Conservation (phyloP, 2,329 filamentous ascomycete genomes). For the Pezicula neosporulosa region DNA sequence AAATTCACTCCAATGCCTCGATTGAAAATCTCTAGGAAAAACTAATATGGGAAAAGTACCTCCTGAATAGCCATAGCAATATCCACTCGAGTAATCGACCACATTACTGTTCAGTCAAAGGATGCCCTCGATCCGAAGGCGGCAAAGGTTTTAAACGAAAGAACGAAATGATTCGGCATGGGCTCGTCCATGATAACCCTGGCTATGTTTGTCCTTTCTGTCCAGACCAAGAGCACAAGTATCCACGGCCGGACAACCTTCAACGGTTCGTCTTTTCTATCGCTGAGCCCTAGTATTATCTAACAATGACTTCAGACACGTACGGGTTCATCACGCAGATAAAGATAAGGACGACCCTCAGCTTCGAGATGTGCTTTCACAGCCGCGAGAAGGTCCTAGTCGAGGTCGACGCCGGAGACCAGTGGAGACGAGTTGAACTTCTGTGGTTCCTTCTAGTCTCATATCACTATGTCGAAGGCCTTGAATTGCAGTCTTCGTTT, state of each 20-base stretch:
- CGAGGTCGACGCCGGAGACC: slow-evolving; percentile 46
- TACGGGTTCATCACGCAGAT: slow-evolving; percentile 86
- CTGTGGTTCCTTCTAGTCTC: no score
- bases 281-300: neutral
- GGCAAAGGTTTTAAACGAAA: slow-evolving; percentile 70
- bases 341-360: slow-evolving; percentile 83
- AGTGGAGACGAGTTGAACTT: no score
- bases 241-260: slow-evolving; percentile 91
- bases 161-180: slow-evolving; percentile 72
- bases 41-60: slow-evolving; percentile 39
- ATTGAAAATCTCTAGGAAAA: neutral
- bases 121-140: slow-evolving; percentile 58
- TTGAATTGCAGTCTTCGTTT: no score
- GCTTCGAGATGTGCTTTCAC: slow-evolving; percentile 79
- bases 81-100: slow-evolving; percentile 64
- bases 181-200: slow-evolving; percentile 88
- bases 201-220: slow-evolving; percentile 97
- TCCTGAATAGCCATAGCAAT: slow-evolving; percentile 76
- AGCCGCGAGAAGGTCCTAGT: slow-evolving; percentile 79
- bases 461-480: no score
- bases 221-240: slow-evolving; percentile 87
- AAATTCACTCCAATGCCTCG: neutral
- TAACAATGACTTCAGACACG: slow-evolving; percentile 59
- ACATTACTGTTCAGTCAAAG: slow-evolving; percentile 61
- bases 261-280: slow-evolving; percentile 63